Conservation (phyloP, 1,284 basidiomycete genomes). For the Ustilago xerochloae region DNA sequence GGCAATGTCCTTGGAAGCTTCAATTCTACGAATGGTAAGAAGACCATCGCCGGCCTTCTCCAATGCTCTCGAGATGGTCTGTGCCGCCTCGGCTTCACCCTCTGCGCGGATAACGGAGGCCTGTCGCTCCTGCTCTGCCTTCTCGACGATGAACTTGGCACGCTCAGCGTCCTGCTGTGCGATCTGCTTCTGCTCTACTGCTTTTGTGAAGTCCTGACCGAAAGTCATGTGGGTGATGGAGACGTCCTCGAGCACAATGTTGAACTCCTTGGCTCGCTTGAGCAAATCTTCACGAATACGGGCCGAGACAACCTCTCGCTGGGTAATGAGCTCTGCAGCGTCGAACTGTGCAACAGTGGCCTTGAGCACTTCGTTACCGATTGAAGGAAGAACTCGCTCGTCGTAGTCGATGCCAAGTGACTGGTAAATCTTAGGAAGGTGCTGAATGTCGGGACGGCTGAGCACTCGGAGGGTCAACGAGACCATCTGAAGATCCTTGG, state of each 20-base stretch:
- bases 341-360: slow-evolving; percentile 98
- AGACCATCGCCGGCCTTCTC: slow-evolving; percentile 95
- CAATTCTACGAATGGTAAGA: slow-evolving; percentile 94
- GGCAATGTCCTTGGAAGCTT: slow-evolving; percentile 95
- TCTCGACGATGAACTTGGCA: slow-evolving; percentile 98
- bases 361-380: slow-evolving; percentile 95
- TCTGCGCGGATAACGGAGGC: slow-evolving; percentile 97
- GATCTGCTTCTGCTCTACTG: slow-evolving; percentile 98
- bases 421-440: slow-evolving; percentile 94
- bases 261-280: slow-evolving; percentile 93
- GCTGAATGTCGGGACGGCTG: slow-evolving; percentile 87
- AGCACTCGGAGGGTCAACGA: slow-evolving; percentile 95
- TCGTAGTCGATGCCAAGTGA: slow-evolving; percentile 94
- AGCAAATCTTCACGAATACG: slow-evolving; percentile 91
- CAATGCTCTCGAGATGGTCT: slow-evolving; percentile 89
- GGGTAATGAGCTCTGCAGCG: slow-evolving; percentile 89
- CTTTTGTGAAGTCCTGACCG: slow-evolving; percentile 75
- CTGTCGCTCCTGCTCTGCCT: slow-evolving; percentile 95
- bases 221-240: slow-evolving; percentile 80
- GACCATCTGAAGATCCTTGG: slow-evolving; percentile 93
- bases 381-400: slow-evolving; percentile 79
- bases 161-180: slow-evolving; percentile 93
- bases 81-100: slow-evolving; percentile 90
- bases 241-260: slow-evolving; percentile 95
- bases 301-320: slow-evolving; percentile 80